Percentiles rank a stretch among this genome's conserved stretches.
These are phyloP conservation scores for Litchi chinensis DNA, from an alignment of 345 rosid species.

Conservation along the genomic window DNA sequence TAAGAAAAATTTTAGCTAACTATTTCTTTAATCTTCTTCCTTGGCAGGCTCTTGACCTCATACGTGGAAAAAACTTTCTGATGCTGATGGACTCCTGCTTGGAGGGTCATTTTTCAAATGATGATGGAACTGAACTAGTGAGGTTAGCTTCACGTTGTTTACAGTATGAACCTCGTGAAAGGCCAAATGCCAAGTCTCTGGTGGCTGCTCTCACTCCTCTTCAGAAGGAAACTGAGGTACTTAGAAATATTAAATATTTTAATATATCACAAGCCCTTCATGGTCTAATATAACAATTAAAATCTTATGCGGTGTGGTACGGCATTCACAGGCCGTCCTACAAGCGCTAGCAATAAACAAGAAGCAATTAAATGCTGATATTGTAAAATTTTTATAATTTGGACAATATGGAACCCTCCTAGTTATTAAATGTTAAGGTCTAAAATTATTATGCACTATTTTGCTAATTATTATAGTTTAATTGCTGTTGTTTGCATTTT, in stretches of 20 bases:
- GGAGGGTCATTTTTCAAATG: conserved; percentile 79
- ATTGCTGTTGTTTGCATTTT: neutral
- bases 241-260: neutral
- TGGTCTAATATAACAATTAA: neutral
- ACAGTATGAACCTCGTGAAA: conserved; percentile 87
- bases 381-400: neutral
- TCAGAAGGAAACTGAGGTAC: conserved; percentile 76
- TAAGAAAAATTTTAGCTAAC: neutral
- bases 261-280: neutral
- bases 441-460: neutral
- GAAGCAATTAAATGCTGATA: neutral
- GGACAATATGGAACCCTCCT: neutral
- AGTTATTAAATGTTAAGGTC: neutral
- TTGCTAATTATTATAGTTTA: neutral
- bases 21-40: conserved; percentile 18
- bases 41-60: conserved; percentile 81
- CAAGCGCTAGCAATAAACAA: conserved; percentile 11
- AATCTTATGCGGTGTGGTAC: neutral
- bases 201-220: conserved; percentile 69
- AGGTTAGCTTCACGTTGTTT: conserved; percentile 84
- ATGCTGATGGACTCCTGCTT: conserved; percentile 88
- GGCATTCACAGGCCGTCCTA: neutral
- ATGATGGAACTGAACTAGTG: conserved; percentile 87
- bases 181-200: conserved; percentile 84
- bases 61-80: conserved; percentile 74